Conservation (phyloP, 169 alveolate genomes). For the Cyclospora cayetanensis region DNA sequence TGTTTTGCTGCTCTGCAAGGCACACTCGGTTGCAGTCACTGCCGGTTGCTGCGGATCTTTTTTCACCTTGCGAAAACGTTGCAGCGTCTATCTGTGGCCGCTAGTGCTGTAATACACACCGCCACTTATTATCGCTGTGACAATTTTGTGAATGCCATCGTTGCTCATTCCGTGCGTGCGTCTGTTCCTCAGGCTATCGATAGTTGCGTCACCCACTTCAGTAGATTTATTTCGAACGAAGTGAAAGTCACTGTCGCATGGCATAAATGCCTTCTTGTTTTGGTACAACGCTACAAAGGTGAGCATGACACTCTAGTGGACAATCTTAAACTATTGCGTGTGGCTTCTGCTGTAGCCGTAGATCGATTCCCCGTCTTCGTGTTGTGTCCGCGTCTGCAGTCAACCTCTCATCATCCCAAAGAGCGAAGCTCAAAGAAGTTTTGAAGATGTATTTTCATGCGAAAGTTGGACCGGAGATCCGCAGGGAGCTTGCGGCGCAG, state of each 20-base stretch:
- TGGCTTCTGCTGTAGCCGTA: neutral
- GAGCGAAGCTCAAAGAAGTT: slow-evolving; percentile 52
- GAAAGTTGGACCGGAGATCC: slow-evolving; percentile 65
- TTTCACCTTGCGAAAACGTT: slow-evolving; percentile 5
- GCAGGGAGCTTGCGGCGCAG: slow-evolving; percentile 65
- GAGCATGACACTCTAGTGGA: neutral
- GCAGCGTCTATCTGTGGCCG: slow-evolving; percentile 53
- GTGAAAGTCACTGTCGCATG: slow-evolving; percentile 90
- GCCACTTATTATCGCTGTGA: slow-evolving; percentile 82
- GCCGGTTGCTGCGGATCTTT: neutral
- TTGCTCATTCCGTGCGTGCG: neutral
- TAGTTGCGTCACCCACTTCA: slow-evolving; percentile 86
- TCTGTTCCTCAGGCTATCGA: slow-evolving; percentile 75
- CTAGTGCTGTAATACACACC: slow-evolving; percentile 63
- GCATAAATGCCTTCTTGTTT: slow-evolving; percentile 90
- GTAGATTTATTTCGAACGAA: slow-evolving; percentile 77
- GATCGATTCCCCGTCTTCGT: neutral
- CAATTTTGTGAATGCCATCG: neutral
- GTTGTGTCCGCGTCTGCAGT: slow-evolving; percentile 6
- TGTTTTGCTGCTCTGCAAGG: neutral
- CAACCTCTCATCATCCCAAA: neutral
- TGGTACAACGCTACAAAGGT: slow-evolving; percentile 82
- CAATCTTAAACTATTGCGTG: neutral
- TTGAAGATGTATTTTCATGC: slow-evolving; percentile 27
- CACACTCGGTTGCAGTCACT: slow-evolving; percentile 17